Percentiles rank a stretch among this genome's conserved stretches.
Conservation (phyloP, 805 yeast species). For the Starmerella scarabaei region DNA sequence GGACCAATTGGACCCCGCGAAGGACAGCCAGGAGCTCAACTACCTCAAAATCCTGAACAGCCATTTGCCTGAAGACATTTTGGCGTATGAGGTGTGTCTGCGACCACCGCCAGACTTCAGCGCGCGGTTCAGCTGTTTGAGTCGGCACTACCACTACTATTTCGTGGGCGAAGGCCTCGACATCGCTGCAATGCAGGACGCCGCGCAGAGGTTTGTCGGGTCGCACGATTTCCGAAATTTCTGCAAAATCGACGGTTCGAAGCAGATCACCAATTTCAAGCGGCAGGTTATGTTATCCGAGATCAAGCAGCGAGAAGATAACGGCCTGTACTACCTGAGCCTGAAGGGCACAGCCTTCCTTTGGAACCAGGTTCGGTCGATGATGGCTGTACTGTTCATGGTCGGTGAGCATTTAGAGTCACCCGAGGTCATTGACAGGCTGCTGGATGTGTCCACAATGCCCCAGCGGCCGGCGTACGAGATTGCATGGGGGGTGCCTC, state of each 20-base stretch:
- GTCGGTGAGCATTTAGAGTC: conserved; percentile 68
- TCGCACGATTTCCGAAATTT: conserved; percentile 86
- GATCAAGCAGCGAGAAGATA: conserved; percentile 28
- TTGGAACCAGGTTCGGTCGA: conserved; percentile 97
- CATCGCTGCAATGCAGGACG: conserved; percentile 52
- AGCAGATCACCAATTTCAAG: conserved; percentile 70
- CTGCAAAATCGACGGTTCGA: conserved; percentile 88
- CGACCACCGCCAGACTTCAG: conserved; percentile 76
- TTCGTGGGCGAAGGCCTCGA: conserved; percentile 43
- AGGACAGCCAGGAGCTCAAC: conserved; percentile 59
- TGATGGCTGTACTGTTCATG: conserved; percentile 70
- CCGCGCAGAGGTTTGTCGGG: conserved; percentile 52
- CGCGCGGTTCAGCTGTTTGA: conserved; percentile 83
- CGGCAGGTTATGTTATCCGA: conserved; percentile 47
- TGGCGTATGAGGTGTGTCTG: conserved; percentile 68
- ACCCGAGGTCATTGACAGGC: conserved; percentile 41
- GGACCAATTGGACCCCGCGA: conserved; percentile 43
- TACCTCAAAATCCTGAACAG: conserved; percentile 66
- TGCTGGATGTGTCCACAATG: conserved; percentile 43
- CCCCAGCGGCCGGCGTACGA: conserved; percentile 69
- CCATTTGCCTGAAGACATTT: conserved; percentile 64
- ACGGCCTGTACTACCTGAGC: conserved; percentile 49
- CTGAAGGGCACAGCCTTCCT: conserved; percentile 78
- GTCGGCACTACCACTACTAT: conserved; percentile 74
- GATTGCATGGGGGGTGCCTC: conserved; percentile 82